Evolutionary conservation across 768 basidiomycete genomes (phyloP).

Genomic region (Trametopsis cervina): DNA sequence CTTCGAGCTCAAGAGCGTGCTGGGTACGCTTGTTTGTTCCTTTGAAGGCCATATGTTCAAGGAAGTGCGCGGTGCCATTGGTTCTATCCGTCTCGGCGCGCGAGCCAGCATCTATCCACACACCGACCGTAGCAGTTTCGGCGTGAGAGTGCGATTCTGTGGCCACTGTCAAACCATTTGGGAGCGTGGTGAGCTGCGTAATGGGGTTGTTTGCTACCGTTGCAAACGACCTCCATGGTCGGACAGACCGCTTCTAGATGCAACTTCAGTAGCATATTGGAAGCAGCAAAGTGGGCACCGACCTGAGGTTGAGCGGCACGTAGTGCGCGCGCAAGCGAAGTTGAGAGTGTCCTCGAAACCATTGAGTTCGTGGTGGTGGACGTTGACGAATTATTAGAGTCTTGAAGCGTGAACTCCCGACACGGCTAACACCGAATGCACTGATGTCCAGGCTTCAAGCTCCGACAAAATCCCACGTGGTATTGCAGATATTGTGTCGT

Average conservation of each 20-base stretch:
- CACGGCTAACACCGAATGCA: not conserved
- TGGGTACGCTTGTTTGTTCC: constrained; percentile 87
- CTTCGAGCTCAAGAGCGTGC: constrained; percentile 89
- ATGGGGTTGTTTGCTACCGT: constrained; percentile 70
- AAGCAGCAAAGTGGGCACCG: not conserved
- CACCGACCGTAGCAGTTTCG: constrained; percentile 96
- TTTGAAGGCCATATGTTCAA: constrained; percentile 98
- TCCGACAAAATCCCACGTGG: not conserved
- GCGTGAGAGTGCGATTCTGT: constrained; percentile 87
- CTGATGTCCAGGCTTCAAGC: not conserved
- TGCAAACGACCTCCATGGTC: constrained; percentile 63
- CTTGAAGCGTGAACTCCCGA: not conserved
- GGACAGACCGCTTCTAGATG: not conserved
- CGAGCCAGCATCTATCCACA: constrained; percentile 98
- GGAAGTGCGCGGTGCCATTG: constrained; percentile 96
- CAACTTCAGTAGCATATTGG: not conserved
- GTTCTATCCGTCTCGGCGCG: constrained; percentile 94
- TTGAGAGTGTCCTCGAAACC: constrained; percentile 40
- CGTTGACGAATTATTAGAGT: constrained; percentile 8
- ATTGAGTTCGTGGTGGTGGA: constrained; percentile 30
- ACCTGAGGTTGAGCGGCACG: constrained; percentile 34
- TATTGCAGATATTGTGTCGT: too few species aligned
- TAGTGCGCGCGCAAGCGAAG: constrained; percentile 35
- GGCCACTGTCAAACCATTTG: constrained; percentile 93
- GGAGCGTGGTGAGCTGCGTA: constrained; percentile 87